Percentiles rank a stretch among this genome's conserved stretches.
phyloP scores from a whole-genome alignment of 169 alveolate genomes.

The Cystoisospora suis region DNA sequence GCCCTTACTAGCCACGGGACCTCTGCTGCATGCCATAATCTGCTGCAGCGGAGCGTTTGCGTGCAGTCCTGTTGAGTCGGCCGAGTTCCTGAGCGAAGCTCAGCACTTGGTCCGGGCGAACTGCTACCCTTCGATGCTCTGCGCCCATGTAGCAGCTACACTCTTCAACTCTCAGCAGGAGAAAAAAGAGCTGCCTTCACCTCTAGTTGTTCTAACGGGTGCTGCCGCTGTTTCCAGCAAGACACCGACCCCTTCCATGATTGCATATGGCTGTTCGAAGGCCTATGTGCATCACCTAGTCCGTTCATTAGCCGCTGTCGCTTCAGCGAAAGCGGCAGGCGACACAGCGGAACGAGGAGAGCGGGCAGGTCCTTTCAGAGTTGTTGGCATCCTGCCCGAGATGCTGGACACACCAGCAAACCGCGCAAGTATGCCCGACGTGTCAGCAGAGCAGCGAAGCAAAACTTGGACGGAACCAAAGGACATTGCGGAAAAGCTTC shows the following conservation, averaged over 20 bases:
- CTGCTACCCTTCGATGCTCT: constrained; percentile 21
- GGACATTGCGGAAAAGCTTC: background rate
- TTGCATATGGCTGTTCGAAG: constrained; percentile 13
- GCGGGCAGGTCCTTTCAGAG: background rate
- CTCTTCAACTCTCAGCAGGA: background rate
- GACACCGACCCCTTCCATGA: background rate
- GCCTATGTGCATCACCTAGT: background rate
- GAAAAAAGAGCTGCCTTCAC: background rate
- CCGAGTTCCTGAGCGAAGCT: background rate
- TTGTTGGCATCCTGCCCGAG: constrained; percentile 15
- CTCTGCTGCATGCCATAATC: constrained; percentile 19
- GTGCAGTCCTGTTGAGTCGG: background rate
- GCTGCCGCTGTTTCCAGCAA: background rate
- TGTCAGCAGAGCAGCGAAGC: background rate
- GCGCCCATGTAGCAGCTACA: constrained; percentile 7
- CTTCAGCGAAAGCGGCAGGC: background rate
- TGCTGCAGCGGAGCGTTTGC: constrained; percentile 40
- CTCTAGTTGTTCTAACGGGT: background rate
- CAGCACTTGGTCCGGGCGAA: background rate
- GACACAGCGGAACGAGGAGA: background rate
- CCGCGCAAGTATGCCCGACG: background rate
- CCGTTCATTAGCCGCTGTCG: background rate
- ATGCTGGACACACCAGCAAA: constrained; percentile 11
- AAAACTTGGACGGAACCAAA: background rate
- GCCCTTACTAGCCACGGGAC: constrained; percentile 10